A percentile compares a stretch with the other conserved stretches of the same genome.
Evolutionary conservation across 345 rosid genomes (phyloP).

Genomic region (Arabidopsis arenosa): DNA sequence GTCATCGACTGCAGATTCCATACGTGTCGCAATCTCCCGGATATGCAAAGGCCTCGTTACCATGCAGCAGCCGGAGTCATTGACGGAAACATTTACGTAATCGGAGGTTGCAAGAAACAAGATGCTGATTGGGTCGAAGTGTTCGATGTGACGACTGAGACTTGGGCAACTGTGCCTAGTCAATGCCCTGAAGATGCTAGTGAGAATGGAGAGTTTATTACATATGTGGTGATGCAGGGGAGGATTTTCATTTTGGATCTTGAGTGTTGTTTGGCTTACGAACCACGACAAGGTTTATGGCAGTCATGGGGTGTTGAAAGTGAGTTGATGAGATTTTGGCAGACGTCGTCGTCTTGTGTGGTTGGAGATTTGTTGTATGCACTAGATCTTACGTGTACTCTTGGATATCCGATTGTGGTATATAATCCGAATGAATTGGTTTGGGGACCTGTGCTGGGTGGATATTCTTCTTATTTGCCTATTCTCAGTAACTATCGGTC

Average conservation of each 20-base stretch:
- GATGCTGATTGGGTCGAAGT: not conserved
- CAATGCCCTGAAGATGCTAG: not conserved
- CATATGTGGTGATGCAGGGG: not conserved
- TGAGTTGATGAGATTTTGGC: not conserved
- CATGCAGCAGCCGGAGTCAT: slow-evolving; percentile 4
- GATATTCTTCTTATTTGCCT: no score
- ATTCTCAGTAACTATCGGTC: no score
- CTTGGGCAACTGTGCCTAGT: not conserved
- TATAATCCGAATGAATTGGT: no score
- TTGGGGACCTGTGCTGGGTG: no score
- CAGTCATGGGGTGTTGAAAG: not conserved
- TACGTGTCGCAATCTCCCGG: not conserved
- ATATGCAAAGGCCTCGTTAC: not conserved
- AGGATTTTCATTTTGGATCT: not conserved
- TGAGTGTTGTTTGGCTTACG: not conserved
- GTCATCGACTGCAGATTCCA: not conserved
- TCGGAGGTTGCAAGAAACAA: not conserved
- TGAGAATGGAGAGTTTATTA: not conserved
- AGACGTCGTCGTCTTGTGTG: no score
- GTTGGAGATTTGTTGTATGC: no score
- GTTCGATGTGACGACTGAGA: not conserved
- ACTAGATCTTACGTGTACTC: no score
- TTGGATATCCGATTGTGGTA: no score
- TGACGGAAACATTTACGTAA: slow-evolving; percentile 14
- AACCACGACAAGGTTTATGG: not conserved